Evolutionary conservation across 2,329 filamentous ascomycete genomes (phyloP), one percentile per base, ranked within the genome.

Genomic region (Botryotinia globosa): DNA sequence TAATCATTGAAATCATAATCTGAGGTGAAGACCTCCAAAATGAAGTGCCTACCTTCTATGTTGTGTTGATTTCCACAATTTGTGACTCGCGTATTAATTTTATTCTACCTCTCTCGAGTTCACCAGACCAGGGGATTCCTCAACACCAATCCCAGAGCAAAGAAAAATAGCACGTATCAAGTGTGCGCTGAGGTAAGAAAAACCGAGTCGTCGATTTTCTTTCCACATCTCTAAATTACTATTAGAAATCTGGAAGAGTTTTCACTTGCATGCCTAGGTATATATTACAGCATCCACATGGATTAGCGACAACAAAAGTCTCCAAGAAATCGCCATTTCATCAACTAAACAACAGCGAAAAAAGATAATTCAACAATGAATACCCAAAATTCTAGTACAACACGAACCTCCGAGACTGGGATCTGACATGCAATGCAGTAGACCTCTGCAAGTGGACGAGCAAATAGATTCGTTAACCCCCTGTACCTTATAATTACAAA

Each of bases 321-420:
- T 4, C 14, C n/a, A 6, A 29, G 51, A 54, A 18, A 16, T 29
- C 0, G 5, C 12, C 1, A 1, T 22, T 12, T n/a, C 45, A 25
- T n/a, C 10, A 5, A 25, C 4, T 2, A 16, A n/a, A 0, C 1
- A 1, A 18, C 14, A 25, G 51, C n/a, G n/a, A 18, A 6, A 9
- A 18, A 54, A 16, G 5, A 18, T 54, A 14, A 29, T 3, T 8
- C 1, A 14, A 54, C 14, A 29, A 18, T 18, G 18, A 29, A 29
- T 5, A 16, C 1, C 7, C n/a, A 29, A 54, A 18, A 18, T 7
- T 18, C n/a, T 7, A n/a, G 6, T 18, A 54, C 6, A 10, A 16
- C 4, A 16, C 3, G 12, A 29, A 29, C 12, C 14, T 9, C 2
- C n/a, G 1, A 29, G 5, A 5, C n/a, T 54, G 14, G 6, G 3